Base-by-base conservation (phyloP, 164 flowering plant species). In the Vitis rotundifolia region DNA sequence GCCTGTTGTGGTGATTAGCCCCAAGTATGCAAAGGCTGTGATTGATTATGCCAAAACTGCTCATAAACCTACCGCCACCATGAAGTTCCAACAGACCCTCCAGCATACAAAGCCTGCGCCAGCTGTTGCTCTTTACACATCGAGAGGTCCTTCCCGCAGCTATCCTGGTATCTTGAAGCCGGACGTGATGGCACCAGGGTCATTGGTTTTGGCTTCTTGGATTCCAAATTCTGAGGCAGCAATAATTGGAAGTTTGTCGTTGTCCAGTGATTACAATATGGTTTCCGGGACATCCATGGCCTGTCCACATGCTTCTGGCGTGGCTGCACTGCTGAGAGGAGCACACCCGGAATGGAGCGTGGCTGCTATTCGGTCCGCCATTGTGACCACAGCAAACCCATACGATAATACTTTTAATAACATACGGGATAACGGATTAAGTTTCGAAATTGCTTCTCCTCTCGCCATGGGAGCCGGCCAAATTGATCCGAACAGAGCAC, bases 161-260 rank as follows among this genome's bases (percentile, higher is more conserved):
- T 66, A 49, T 57, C 84, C 83, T 1, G 63, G 71, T 1, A 61
- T 87, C 18, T 22, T 85, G 56, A 88, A 90, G 61, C 91, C 89
- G 0, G 92, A 87, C 62, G 3, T 90, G 8, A 72, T 90, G 80
- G 95, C 92, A 1, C 95, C 92, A 0, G 91, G 95, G 3, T 47
- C 81, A 2, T 29, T n/a, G 12, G 79, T 91, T 11, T 19, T 89
- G 11, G 89, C 91, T 5, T 72, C 87, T 2, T 87, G 76, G 80
- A 48, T 59, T 8, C 84, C 88, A 3, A 58, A 70, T 10, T 2
- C 2, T 0, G 13, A 8, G 0, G 28, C 68, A 0, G 79, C 78
- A 0, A 3, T 1, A 5, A 59, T 81, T 26, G 81, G 85, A 1
- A 56, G 51, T 56, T n/a, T 76, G 6, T 1, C 11, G 11, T 47